Conservation (phyloP, 768 basidiomycete species). For the Strobilomyces confusus region DNA sequence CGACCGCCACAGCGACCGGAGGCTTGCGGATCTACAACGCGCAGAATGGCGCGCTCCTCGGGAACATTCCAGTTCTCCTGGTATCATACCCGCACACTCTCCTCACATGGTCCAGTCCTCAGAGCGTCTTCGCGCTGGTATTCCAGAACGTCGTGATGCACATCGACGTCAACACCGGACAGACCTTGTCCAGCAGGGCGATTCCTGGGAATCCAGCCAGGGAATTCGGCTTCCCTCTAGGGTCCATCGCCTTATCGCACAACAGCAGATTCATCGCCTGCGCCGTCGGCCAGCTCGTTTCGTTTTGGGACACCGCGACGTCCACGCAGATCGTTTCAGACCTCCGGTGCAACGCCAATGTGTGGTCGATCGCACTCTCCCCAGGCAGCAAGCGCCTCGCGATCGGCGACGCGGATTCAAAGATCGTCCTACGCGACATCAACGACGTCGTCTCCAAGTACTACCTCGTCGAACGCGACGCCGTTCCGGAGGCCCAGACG, state of each 20-base stretch:
- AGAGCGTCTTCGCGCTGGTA: not conserved
- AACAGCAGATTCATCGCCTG: not conserved
- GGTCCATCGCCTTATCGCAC: not conserved
- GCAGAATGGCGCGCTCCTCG: not conserved
- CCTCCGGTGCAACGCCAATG: not conserved
- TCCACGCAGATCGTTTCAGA: not conserved
- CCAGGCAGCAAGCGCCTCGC: not conserved
- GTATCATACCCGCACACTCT: not conserved
- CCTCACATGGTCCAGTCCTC: not conserved
- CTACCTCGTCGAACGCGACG: not conserved
- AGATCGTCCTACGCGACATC: not conserved
- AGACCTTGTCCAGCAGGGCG: not conserved
- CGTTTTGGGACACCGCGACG: not conserved
- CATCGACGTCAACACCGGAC: no score
- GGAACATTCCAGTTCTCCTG: not conserved
- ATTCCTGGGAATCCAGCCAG: not conserved
- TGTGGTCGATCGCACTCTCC: constrained; percentile 3
- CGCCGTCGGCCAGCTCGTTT: not conserved
- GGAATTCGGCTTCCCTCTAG: not conserved
- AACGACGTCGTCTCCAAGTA: not conserved
- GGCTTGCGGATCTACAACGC: no score
- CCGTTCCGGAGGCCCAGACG: not conserved
- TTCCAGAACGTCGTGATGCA: not conserved
- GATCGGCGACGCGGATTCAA: not conserved
- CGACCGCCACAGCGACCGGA: no score